Evolutionary conservation across 306 rosid species (phyloP).

Genomic region (Clitoria ternatea): DNA sequence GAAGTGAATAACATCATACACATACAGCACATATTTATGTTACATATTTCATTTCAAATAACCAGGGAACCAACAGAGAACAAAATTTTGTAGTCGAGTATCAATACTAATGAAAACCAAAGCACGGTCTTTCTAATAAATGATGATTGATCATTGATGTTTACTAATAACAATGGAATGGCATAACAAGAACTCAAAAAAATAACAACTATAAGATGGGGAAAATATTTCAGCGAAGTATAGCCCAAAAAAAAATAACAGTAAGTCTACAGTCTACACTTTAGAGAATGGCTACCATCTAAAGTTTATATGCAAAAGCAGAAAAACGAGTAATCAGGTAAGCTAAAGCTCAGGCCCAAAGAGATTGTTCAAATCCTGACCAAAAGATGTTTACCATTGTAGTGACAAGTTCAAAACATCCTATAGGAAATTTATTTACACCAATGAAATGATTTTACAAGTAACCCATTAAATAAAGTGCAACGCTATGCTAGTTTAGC

Average conservation of each 20-base stretch:
- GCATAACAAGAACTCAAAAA: not conserved
- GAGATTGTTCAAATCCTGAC: not conserved
- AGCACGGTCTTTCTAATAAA: not conserved
- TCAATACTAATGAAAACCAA: not conserved
- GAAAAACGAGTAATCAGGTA: not conserved
- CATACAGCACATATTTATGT: not conserved
- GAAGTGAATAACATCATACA: not conserved
- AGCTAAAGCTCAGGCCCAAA: not conserved
- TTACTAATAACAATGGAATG: not conserved
- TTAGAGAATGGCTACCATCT: not conserved
- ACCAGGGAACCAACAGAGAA: not conserved
- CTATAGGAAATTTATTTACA: not conserved
- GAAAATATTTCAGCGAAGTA: not conserved
- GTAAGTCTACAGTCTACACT: not conserved
- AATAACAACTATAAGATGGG: not conserved
- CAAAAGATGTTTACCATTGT: not conserved
- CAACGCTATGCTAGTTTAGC: not conserved
- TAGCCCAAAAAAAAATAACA: not conserved
- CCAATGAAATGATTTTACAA: not conserved
- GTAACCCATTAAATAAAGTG: not conserved
- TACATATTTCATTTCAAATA: no score
- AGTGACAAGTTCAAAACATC: not conserved
- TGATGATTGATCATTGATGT: not conserved
- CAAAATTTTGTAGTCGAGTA: not conserved
- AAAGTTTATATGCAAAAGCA: not conserved